Evolutionary conservation across 1,284 basidiomycete species (phyloP).

Genomic region (Ganoderma meredithae): DNA sequence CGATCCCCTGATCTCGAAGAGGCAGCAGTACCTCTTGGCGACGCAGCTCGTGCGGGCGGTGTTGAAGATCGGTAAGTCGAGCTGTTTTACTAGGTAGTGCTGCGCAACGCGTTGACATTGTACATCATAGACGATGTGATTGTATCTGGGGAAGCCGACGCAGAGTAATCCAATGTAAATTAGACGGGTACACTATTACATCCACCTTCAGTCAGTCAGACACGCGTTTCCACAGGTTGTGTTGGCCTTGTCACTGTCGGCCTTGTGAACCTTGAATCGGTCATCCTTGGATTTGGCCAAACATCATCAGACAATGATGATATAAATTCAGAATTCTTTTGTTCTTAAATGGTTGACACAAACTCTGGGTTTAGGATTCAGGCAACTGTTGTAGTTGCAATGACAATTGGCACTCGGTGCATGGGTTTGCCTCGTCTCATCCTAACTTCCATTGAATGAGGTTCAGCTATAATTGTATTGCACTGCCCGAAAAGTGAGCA

Average conservation of each 20-base stretch:
- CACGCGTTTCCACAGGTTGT: not conserved
- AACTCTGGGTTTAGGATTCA: no score
- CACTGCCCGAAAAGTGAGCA: not conserved
- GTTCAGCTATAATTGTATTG: not conserved
- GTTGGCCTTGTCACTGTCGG: not conserved
- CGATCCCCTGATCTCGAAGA: slow-evolving; percentile 96
- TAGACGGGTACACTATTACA: slow-evolving; percentile 20
- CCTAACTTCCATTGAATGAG: not conserved
- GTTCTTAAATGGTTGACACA: not conserved
- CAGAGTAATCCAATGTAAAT: slow-evolving; percentile 50
- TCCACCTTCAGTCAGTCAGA: not conserved
- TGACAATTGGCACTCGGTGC: not conserved
- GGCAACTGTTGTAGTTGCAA: not conserved
- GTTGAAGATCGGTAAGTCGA: slow-evolving; percentile 71
- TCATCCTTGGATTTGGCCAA: not conserved
- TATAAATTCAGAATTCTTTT: not conserved
- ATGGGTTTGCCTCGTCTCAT: no score
- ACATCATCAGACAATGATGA: not conserved
- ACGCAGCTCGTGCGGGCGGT: slow-evolving; percentile 87
- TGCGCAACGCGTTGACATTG: slow-evolving; percentile 21
- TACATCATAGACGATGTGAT: slow-evolving; percentile 67
- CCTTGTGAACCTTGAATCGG: not conserved
- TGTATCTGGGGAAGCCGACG: slow-evolving; percentile 62
- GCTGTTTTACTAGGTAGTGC: not conserved
- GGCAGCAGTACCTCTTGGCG: slow-evolving; percentile 97